These are phyloP conservation scores for Arthrobotrys sinensis DNA, from an alignment of 2,329 filamentous ascomycete genomes.

Conservation along the genomic window DNA sequence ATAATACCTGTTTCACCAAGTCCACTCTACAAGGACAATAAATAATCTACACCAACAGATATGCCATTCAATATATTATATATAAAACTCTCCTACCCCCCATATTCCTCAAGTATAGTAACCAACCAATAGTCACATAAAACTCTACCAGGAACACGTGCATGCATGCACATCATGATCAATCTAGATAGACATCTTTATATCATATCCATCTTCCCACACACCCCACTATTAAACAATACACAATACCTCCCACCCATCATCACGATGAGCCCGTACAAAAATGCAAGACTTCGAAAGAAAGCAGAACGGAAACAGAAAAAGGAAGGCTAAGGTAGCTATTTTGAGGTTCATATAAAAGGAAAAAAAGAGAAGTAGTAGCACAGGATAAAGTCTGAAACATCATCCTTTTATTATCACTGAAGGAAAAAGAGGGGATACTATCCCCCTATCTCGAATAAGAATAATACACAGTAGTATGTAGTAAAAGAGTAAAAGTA, in stretches of 20 bases:
- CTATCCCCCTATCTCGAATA: neutral
- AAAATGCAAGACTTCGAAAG: neutral
- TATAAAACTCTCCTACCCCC: no score
- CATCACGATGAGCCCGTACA: conserved; percentile 1
- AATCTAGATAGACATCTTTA: no score
- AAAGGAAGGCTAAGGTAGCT: conserved; percentile 1
- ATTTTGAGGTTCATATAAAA: neutral
- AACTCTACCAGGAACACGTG: no score
- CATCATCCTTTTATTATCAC: conserved; percentile 7
- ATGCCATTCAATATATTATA: no score
- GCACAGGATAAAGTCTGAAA: conserved; percentile 9
- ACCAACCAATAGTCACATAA: no score
- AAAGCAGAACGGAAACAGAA: neutral
- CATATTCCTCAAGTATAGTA: no score
- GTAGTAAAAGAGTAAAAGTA: neutral
- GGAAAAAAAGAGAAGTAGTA: neutral
- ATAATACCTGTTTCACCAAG: neutral
- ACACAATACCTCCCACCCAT: conserved; percentile 50
- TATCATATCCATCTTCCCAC: neutral
- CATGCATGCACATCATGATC: no score
- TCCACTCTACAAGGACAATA: no score
- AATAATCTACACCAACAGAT: no score
- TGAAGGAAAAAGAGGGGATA: neutral
- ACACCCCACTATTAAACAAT: conserved; percentile 45
- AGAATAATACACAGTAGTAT: no score